Percentiles rank a stretch among this genome's conserved stretches.
phyloP scores from a whole-genome alignment of 495 filamentous ascomycete genomes.

The Penicillium tannophilum region DNA sequence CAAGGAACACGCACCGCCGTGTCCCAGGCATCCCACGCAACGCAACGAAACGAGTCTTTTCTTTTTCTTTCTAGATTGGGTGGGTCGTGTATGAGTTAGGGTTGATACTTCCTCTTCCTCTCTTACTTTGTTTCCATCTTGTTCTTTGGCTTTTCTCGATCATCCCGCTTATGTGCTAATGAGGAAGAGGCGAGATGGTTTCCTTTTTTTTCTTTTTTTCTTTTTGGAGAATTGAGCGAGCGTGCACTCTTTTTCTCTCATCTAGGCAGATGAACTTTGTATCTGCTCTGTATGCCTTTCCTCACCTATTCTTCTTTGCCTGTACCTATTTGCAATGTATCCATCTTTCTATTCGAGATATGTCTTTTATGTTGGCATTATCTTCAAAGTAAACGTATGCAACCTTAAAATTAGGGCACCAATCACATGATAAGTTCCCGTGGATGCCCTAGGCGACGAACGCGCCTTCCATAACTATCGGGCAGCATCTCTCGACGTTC shows the following conservation, averaged over 20 bases:
- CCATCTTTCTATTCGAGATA: constrained; percentile 7
- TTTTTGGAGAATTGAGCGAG: constrained; percentile 34
- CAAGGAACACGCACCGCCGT: constrained; percentile 17
- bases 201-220: constrained; percentile 24
- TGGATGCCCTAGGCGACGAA: background rate
- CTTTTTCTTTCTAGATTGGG: constrained; percentile 18
- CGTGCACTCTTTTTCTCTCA: constrained; percentile 24
- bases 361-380: background rate
- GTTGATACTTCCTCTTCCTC: constrained; percentile 17
- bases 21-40: background rate
- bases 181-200: constrained; percentile 21
- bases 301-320: constrained; percentile 17
- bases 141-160: constrained; percentile 11
- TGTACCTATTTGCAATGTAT: constrained; percentile 33
- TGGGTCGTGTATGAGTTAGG: constrained; percentile 26
- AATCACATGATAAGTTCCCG: constrained; percentile 1
- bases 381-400: background rate
- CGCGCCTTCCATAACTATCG: constrained; percentile 2
- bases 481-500: background rate
- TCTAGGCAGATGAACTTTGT: constrained; percentile 23
- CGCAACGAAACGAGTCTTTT: constrained; percentile 14
- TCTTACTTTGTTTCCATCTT: constrained; percentile 2
- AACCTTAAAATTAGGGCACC: background rate
- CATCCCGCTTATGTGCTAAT: constrained; percentile 30
- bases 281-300: constrained; percentile 17